A percentile compares a stretch with the other conserved stretches of the same genome.
These are phyloP conservation scores for Debaryomyces singareniensis DNA, from an alignment of 1,139 yeast species.

Conservation along the genomic window DNA sequence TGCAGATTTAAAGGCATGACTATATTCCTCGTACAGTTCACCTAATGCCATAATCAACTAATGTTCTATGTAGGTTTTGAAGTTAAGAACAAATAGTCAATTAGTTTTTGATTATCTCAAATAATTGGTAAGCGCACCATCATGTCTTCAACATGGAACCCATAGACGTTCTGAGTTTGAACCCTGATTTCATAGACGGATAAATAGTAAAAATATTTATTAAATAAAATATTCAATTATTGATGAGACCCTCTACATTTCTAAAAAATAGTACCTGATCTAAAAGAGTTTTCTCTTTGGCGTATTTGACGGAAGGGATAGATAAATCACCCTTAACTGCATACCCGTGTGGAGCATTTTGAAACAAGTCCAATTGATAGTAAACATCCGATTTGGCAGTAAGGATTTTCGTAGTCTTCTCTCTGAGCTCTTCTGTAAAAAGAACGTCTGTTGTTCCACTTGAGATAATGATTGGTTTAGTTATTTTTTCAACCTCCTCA, in stretches of 20 bases:
- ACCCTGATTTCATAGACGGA: too few species aligned
- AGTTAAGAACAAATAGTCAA: too few species aligned
- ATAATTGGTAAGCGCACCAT: too few species aligned
- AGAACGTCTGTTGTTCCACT: slow-evolving; percentile 66
- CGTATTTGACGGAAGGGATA: slow-evolving; percentile 50
- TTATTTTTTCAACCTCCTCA: slow-evolving; percentile 55
- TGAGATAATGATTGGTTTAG: slow-evolving; percentile 57
- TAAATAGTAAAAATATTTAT: too few species aligned
- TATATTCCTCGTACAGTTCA: slow-evolving; percentile 26
- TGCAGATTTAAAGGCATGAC: slow-evolving; percentile 15
- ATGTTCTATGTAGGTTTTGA: too few species aligned
- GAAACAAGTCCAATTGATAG: slow-evolving; percentile 55
- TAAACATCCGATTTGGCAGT: slow-evolving; percentile 29
- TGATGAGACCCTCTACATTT: neutral
- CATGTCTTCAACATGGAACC: too few species aligned
- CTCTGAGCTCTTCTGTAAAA: slow-evolving; percentile 60
- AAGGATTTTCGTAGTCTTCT: slow-evolving; percentile 52
- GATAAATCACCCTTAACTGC: slow-evolving; percentile 68
- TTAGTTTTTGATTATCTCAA: too few species aligned
- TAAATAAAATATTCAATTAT: too few species aligned
- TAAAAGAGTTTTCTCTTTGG: slow-evolving; percentile 59
- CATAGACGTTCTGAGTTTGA: too few species aligned
- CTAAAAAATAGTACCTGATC: slow-evolving; percentile 44
- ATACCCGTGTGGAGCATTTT: slow-evolving; percentile 67
- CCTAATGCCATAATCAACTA: slow-evolving; percentile 25